Evolutionary conservation across 225 moss, liverwort and hornwort species (phyloP).

Genomic region (Rhytidiadelphus loreus): DNA sequence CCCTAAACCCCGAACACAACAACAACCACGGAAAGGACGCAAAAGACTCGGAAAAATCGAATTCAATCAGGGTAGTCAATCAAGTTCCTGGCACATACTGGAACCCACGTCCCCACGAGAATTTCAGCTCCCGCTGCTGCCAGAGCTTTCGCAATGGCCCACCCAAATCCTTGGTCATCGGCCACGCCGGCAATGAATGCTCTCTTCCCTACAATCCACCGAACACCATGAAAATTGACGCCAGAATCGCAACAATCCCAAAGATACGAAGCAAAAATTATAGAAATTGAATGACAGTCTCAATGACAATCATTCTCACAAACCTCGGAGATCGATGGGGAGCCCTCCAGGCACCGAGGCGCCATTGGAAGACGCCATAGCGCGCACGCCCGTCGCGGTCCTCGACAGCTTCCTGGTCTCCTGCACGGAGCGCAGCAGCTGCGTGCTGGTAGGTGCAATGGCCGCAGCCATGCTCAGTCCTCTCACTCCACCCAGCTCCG

Average conservation of each 20-base stretch:
- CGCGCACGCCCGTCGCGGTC: background rate
- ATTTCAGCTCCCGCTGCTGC: background rate
- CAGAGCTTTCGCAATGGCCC: background rate
- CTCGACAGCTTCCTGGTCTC: background rate
- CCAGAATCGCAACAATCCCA: background rate
- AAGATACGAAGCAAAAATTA: background rate
- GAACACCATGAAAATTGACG: background rate
- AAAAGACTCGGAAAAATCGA: background rate
- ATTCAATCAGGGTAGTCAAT: background rate
- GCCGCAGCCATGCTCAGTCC: conserved; percentile 2
- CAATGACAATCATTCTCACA: background rate
- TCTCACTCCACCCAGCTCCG: background rate
- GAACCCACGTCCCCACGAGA: background rate
- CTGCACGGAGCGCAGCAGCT: background rate
- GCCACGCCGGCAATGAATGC: background rate
- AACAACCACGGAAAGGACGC: background rate
- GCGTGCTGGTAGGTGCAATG: background rate
- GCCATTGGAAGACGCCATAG: conserved; percentile 25
- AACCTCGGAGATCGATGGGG: conserved; percentile 41
- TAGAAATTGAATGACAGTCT: background rate
- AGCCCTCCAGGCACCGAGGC: conserved; percentile 17
- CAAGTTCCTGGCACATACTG: background rate
- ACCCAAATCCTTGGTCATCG: background rate
- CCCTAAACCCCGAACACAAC: background rate
- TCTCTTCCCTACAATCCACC: background rate